Conservation (phyloP, 2,329 filamentous ascomycete genomes). For the Trichoderma koningiopsis region DNA sequence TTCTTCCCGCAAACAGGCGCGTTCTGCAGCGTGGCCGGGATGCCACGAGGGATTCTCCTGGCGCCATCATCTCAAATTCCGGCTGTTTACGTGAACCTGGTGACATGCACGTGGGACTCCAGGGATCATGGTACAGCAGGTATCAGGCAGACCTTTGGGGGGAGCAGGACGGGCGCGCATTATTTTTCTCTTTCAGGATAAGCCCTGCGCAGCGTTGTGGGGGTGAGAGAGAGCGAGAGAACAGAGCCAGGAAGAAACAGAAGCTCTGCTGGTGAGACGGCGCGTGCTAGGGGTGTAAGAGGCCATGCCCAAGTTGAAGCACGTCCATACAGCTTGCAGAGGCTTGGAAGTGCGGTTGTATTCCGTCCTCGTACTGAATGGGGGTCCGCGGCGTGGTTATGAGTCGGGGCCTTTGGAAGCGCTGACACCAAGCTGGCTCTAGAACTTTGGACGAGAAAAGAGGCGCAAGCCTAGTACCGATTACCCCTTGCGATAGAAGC, state of each 20-base stretch:
- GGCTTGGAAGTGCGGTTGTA: conserved; percentile 1
- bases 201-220: conserved; percentile 6
- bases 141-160: not conserved
- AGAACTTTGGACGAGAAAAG: not conserved
- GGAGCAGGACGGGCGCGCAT: conserved; percentile 17
- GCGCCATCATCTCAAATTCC: conserved; percentile 16
- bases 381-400: not conserved
- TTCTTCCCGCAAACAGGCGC: conserved; percentile 16
- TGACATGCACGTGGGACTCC: conserved; percentile 25
- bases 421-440: conserved; percentile 5
- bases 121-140: conserved; percentile 1
- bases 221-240: not conserved
- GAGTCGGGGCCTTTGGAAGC: not conserved
- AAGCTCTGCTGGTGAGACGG: conserved; percentile 2
- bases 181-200: conserved; percentile 25
- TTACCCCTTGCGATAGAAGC: not conserved
- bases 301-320: conserved; percentile 3
- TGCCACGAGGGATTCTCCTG: conserved; percentile 27
- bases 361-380: conserved; percentile 8
- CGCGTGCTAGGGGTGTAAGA: not conserved
- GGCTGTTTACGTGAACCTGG: conserved; percentile 23
- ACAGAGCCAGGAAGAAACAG: conserved; percentile 1
- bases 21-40: conserved; percentile 19
- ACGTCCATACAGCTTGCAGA: not conserved
- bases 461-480: not conserved